Evolutionary conservation across 2,329 filamentous ascomycete genomes (phyloP).

Genomic region (Epichloe sibirici): DNA sequence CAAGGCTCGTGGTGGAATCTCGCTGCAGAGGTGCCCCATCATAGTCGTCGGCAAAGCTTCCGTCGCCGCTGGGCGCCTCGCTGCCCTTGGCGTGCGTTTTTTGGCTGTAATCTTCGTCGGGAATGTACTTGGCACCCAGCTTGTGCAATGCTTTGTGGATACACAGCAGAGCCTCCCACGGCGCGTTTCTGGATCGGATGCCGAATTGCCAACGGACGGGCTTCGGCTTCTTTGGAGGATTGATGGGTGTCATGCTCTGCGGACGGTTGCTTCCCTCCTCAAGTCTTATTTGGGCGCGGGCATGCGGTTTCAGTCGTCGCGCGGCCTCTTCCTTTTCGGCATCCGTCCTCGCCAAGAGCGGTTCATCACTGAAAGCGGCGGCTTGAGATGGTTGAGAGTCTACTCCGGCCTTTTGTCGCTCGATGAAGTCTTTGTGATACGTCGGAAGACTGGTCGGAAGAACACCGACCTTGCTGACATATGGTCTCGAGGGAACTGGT

Average conservation of each 20-base stretch:
- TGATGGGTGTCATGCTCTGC: slow-evolving; percentile 49
- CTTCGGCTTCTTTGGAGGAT: slow-evolving; percentile 57
- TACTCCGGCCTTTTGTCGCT: slow-evolving; percentile 47
- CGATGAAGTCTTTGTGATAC: slow-evolving; percentile 85
- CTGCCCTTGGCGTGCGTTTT: slow-evolving; percentile 29
- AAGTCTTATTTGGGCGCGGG: slow-evolving; percentile 55
- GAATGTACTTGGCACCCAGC: slow-evolving; percentile 79
- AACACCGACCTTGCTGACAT: slow-evolving; percentile 79
- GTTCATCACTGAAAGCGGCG: slow-evolving; percentile 35
- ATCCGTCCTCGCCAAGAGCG: slow-evolving; percentile 40
- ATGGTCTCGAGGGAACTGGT: slow-evolving; percentile 37
- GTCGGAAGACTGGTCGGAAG: slow-evolving; percentile 82
- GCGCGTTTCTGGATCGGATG: slow-evolving; percentile 85
- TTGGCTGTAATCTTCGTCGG: slow-evolving; percentile 46
- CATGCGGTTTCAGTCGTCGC: slow-evolving; percentile 75
- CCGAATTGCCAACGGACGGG: slow-evolving; percentile 96
- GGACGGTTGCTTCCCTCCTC: slow-evolving; percentile 51
- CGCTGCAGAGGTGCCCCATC: slow-evolving; percentile 21
- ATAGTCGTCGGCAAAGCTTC: slow-evolving; percentile 29
- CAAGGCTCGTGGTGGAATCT: slow-evolving; percentile 29
- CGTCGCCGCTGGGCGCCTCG: slow-evolving; percentile 22
- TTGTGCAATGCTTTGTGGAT: slow-evolving; percentile 87
- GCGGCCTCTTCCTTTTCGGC: slow-evolving; percentile 74
- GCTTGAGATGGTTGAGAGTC: slow-evolving; percentile 30
- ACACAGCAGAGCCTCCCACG: slow-evolving; percentile 86